These are phyloP conservation scores for Leishmania major DNA, from an alignment of 208 protist genomes.

Conservation along the genomic window DNA sequence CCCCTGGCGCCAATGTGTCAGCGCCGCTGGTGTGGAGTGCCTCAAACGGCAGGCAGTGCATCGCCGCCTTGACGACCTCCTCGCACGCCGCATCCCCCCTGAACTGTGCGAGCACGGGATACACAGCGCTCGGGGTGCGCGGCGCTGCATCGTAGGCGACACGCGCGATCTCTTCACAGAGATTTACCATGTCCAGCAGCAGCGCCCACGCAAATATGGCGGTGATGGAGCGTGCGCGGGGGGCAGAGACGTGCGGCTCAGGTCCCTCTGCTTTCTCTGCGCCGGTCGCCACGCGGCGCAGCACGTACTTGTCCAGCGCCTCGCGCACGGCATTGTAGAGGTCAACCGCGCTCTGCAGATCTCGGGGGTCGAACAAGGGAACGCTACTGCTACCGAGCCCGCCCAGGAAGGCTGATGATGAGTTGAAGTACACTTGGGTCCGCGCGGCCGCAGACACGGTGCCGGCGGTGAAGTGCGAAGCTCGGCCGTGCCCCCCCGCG, in stretches of 20 bases:
- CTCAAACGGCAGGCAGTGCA: constrained; percentile 91
- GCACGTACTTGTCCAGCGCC: constrained; percentile 73
- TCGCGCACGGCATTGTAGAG: constrained; percentile 56
- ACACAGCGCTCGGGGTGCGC: constrained; percentile 11
- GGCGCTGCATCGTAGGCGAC: constrained; percentile 27
- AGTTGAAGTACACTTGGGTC: background rate
- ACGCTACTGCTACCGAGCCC: constrained; percentile 17
- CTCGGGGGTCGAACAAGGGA: constrained; percentile 33
- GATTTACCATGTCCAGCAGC: constrained; percentile 62
- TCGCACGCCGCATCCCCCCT: constrained; percentile 52
- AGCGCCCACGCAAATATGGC: constrained; percentile 63
- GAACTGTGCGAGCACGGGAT: constrained; percentile 68
- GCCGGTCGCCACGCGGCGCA: constrained; percentile 45
- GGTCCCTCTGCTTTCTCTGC: background rate
- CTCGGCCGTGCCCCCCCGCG: background rate
- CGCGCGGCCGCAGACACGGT: background rate
- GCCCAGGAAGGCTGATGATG: background rate
- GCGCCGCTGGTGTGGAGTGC: constrained; percentile 24
- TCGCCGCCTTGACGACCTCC: constrained; percentile 61
- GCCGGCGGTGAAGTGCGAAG: background rate
- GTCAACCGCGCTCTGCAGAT: constrained; percentile 34
- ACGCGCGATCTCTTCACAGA: constrained; percentile 64
- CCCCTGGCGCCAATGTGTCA: background rate
- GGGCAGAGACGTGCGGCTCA: background rate
- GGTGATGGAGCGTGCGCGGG: constrained; percentile 35